Evolutionary conservation across 2,329 filamentous ascomycete genomes (phyloP), one percentile per base, ranked within the genome.

Genomic region (Diaporthe vexans): DNA sequence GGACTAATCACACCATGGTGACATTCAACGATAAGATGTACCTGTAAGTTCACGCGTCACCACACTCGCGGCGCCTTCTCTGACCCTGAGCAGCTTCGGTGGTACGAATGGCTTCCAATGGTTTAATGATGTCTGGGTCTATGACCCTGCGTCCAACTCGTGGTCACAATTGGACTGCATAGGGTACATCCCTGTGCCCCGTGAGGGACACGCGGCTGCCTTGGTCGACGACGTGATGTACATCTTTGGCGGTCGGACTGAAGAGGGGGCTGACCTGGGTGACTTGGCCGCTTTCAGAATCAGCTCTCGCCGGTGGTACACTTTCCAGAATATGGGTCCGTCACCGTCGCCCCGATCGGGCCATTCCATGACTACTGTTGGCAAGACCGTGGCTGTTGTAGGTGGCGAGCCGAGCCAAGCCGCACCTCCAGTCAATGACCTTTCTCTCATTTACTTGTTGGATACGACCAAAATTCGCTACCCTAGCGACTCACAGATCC

Each of bases 81-180:
- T 79, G 51, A 79, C 24, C 15, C 33, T 29, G 51, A 52, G 35
- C 78, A 97, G 94, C n/a, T 99, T 99, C 82, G 97, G 97, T 78
- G 97, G 97, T 76, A 99, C 97, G 2, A 98, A 99, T 81, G 97
- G 97, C 54, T 91, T 95, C 73, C 92, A 94, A 80, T 99, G 97
- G 97, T 99, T 98, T 86, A 99, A 98, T 82, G 97, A 99, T 81
- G 97, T 99, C 63, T 99, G 97, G 97, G 94, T 93, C 70, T 99
- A 97, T 82, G 96, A 98, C 79, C 94, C 95, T 10, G 88, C 91
- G 72, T 86, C 90, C 59, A 98, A 98, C 82, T 86, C 89, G 73
- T 99, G 97, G 97, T 86, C 91, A 13, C 93, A 97, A 81, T 88
- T 98, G 73, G 96, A 98, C 80, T 99, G 97, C 82, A 98, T 98